These are phyloP conservation scores for Alternaria novae-zelandiae DNA, from an alignment of 2,329 filamentous ascomycete genomes.

Conservation along the genomic window DNA sequence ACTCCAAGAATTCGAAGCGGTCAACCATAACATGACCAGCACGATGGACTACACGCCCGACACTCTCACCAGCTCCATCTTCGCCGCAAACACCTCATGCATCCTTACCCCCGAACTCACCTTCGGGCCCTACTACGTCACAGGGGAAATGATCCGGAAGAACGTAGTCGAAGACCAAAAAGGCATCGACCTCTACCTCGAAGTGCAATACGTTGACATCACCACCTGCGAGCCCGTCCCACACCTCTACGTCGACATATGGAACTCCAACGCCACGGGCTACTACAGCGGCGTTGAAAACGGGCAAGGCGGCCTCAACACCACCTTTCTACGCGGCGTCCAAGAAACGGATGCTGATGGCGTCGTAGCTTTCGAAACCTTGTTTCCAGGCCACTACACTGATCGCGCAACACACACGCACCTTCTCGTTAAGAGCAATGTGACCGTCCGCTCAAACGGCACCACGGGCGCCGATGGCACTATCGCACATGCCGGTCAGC, in stretches of 20 bases:
- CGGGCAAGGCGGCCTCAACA: slow-evolving; percentile 31
- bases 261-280: not conserved
- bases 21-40: slow-evolving; percentile 41
- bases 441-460: slow-evolving; percentile 44
- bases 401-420: slow-evolving; percentile 37
- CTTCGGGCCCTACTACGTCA: slow-evolving; percentile 29
- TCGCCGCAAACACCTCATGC: slow-evolving; percentile 30
- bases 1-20: slow-evolving; percentile 35
- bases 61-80: slow-evolving; percentile 23
- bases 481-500: slow-evolving; percentile 51
- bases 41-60: slow-evolving; percentile 1
- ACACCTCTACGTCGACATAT: slow-evolving; percentile 57
- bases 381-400: slow-evolving; percentile 53
- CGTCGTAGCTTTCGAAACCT: slow-evolving; percentile 56
- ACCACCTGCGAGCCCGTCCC: slow-evolving; percentile 58
- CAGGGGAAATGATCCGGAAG: slow-evolving; percentile 46
- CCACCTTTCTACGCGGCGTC: slow-evolving; percentile 55
- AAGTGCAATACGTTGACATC: slow-evolving; percentile 60
- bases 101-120: slow-evolving; percentile 35
- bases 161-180: slow-evolving; percentile 55
- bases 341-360: slow-evolving; percentile 56
- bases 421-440: slow-evolving; percentile 48
- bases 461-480: slow-evolving; percentile 47
- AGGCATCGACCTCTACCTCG: slow-evolving; percentile 57
- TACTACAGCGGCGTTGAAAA: slow-evolving; percentile 54